phyloP scores from a whole-genome alignment of 352 stramenopile species.

The Pythium utonaiense region DNA sequence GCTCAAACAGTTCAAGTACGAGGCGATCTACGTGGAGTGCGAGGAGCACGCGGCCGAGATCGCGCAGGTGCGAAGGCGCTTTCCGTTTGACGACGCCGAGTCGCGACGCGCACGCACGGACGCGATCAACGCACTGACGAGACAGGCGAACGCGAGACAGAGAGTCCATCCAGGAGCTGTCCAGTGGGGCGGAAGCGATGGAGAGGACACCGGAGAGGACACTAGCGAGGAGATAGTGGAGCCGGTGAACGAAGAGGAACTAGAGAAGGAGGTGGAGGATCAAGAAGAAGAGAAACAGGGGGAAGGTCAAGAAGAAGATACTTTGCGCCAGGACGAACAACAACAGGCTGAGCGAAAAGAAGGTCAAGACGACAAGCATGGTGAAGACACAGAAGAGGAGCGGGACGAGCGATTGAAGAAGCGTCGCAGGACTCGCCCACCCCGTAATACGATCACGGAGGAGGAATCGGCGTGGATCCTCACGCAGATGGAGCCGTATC shows the following conservation, averaged over 20 bases:
- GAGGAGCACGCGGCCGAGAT: not conserved
- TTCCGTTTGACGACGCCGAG: not conserved
- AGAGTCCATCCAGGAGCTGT: not conserved
- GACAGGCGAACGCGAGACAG: not conserved
- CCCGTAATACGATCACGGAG: not conserved
- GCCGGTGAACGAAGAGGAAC: no score
- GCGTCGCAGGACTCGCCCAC: not conserved
- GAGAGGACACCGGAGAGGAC: not conserved
- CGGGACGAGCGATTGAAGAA: not conserved
- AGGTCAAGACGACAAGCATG: not conserved
- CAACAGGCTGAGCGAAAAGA: no score
- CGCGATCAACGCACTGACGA: not conserved
- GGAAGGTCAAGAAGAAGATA: no score
- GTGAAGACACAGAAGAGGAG: not conserved
- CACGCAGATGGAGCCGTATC: conserved; percentile 1
- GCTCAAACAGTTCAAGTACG: not conserved
- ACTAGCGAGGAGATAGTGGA: not conserved
- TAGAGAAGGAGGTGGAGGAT: no score
- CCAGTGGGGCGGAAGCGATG: not conserved
- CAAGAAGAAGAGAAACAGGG: no score
- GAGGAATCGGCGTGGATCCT: not conserved
- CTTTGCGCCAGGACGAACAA: no score
- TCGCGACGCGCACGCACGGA: not conserved
- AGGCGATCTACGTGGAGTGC: not conserved
- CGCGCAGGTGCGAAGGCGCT: not conserved